Percentiles rank a stretch among this genome's conserved stretches.
These are phyloP conservation scores for Blastocladiella britannica DNA, from an alignment of 192 early-diverging fungal species.

Conservation along the genomic window DNA sequence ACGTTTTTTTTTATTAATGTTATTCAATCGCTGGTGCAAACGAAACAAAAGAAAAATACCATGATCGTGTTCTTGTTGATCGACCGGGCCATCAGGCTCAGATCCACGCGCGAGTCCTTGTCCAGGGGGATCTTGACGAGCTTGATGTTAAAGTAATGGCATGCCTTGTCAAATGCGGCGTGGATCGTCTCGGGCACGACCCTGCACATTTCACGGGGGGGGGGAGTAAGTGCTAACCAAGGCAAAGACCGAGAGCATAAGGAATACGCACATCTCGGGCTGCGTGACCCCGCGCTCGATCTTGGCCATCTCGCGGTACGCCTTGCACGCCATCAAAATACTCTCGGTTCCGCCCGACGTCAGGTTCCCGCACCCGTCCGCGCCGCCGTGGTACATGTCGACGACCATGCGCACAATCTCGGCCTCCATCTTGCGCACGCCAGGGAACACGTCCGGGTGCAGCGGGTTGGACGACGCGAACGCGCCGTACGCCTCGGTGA, in stretches of 20 bases:
- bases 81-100: constrained; percentile 50
- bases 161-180: constrained; percentile 89
- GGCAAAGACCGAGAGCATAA: not conserved
- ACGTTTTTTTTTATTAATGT: not conserved
- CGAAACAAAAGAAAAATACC: constrained; percentile 10
- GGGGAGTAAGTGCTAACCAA: not conserved
- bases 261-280: constrained; percentile 62
- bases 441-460: constrained; percentile 89
- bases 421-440: constrained; percentile 83
- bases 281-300: constrained; percentile 54
- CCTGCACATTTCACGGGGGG: constrained; percentile 15
- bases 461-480: constrained; percentile 74
- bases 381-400: constrained; percentile 58
- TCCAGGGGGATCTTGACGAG: constrained; percentile 68
- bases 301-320: constrained; percentile 73
- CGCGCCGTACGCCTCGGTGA: constrained; percentile 58
- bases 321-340: constrained; percentile 83
- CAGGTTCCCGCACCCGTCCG: constrained; percentile 55
- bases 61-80: constrained; percentile 84
- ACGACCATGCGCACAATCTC: constrained; percentile 86
- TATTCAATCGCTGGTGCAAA: constrained; percentile 1
- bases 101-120: constrained; percentile 48
- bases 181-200: constrained; percentile 82
- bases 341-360: constrained; percentile 90
- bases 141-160: constrained; percentile 75